Percentiles rank a stretch among this genome's conserved stretches.
Conservation (phyloP, 305 asterid genomes). For the Coffea humblotiana region DNA sequence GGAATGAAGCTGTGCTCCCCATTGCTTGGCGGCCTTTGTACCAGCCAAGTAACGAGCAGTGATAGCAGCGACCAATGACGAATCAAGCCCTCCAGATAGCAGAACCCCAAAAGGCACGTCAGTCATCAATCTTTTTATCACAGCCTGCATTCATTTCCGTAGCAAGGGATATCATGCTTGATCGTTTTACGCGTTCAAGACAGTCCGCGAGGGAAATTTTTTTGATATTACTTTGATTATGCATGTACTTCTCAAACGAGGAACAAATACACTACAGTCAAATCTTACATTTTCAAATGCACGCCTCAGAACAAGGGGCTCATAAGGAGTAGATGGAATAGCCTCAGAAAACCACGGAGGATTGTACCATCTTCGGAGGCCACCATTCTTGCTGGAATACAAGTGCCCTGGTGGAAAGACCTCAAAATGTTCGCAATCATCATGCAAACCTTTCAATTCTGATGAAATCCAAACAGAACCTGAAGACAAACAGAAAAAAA, state of each 20-base stretch:
- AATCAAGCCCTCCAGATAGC: slow-evolving; percentile 96
- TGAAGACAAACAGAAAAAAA: slow-evolving; percentile 20
- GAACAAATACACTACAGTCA: not conserved
- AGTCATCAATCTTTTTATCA: slow-evolving; percentile 87
- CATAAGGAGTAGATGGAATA: slow-evolving; percentile 82
- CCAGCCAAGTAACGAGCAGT: slow-evolving; percentile 84
- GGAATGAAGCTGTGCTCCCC: slow-evolving; percentile 97
- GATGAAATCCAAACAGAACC: slow-evolving; percentile 96
- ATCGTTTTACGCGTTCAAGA: not conserved
- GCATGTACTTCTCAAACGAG: not conserved
- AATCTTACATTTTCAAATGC: slow-evolving; percentile 86
- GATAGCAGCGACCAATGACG: slow-evolving; percentile 86
- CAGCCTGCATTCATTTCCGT: slow-evolving; percentile 57
- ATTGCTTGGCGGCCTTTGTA: slow-evolving; percentile 81
- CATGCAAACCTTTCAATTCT: slow-evolving; percentile 80
- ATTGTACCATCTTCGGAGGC: slow-evolving; percentile 81
- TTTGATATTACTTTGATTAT: not conserved
- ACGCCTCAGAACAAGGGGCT: slow-evolving; percentile 65
- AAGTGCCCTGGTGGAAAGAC: slow-evolving; percentile 92
- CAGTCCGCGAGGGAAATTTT: not conserved
- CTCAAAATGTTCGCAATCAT: slow-evolving; percentile 92
- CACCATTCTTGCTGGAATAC: slow-evolving; percentile 83
- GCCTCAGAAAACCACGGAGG: slow-evolving; percentile 89
- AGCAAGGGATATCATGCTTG: not conserved
- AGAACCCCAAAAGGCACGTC: slow-evolving; percentile 98